Conservation (phyloP, 371 early-diverging fungal genomes). For the Nosema bombycis region DNA sequence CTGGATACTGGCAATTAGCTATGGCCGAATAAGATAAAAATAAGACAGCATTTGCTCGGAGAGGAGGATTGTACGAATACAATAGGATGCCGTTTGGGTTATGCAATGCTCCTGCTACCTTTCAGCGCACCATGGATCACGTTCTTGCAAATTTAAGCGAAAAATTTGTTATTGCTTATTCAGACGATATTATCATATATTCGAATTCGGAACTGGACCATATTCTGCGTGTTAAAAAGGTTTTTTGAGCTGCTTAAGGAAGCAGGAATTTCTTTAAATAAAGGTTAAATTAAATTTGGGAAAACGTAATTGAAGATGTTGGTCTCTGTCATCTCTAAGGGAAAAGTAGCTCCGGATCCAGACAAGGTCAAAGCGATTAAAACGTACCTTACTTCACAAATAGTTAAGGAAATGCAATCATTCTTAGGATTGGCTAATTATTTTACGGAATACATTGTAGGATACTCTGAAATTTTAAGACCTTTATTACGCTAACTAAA, state of each 20-base stretch:
- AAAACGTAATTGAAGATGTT: conserved; percentile 42
- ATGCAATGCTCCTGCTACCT: conserved; percentile 8
- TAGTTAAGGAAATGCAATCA: conserved; percentile 16
- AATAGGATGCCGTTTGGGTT: conserved; percentile 30
- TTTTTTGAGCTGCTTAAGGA: background rate
- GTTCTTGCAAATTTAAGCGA: conserved; percentile 9
- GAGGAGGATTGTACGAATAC: conserved; percentile 25
- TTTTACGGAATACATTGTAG: conserved; percentile 31
- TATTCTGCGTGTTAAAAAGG: conserved; percentile 16
- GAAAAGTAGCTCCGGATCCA: conserved; percentile 30
- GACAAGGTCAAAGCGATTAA: conserved; percentile 27
- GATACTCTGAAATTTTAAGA: background rate
- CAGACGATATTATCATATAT: conserved; percentile 26
- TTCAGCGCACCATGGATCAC: conserved; percentile 28
- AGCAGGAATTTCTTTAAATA: conserved; percentile 11
- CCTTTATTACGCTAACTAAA: background rate
- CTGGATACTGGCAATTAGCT: conserved; percentile 37
- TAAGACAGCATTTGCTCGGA: conserved; percentile 64
- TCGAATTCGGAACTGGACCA: conserved; percentile 22
- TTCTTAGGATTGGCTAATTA: conserved; percentile 35
- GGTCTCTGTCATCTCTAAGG: background rate
- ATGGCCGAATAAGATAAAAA: conserved; percentile 39
- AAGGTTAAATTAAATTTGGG: conserved; percentile 12
- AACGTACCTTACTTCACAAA: background rate
- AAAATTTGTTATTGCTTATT: conserved; percentile 7